Conservation (phyloP, 2,329 filamentous ascomycete genomes). For the Annulohypoxylon truncatum region DNA sequence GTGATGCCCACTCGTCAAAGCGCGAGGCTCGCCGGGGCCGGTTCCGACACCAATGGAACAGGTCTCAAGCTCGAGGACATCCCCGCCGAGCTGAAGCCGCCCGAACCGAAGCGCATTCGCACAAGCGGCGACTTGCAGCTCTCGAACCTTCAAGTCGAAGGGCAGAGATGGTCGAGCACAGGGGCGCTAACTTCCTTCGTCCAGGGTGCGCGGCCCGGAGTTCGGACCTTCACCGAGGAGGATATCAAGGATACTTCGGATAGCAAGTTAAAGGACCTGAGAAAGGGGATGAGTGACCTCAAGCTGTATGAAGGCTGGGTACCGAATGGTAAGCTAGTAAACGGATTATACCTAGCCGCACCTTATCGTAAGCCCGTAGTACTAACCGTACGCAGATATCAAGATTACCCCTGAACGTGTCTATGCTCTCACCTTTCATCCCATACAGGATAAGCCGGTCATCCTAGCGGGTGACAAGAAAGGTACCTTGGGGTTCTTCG, state of each 20-base stretch:
- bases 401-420: slow-evolving; percentile 91
- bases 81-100: slow-evolving; percentile 54
- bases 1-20: slow-evolving; percentile 67
- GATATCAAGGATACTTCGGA: slow-evolving; percentile 84
- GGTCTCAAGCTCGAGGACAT: slow-evolving; percentile 62
- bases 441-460: slow-evolving; percentile 84
- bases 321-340: slow-evolving; percentile 72
- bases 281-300: slow-evolving; percentile 81
- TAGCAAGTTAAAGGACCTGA: slow-evolving; percentile 76
- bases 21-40: slow-evolving; percentile 67
- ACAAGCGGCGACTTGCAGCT: slow-evolving; percentile 73
- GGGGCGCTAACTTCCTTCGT: slow-evolving; percentile 72
- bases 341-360: neutral
- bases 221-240: slow-evolving; percentile 86
- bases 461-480: slow-evolving; percentile 96
- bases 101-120: slow-evolving; percentile 68
- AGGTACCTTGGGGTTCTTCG: slow-evolving; percentile 89
- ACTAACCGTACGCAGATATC: slow-evolving; percentile 69
- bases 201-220: slow-evolving; percentile 79
- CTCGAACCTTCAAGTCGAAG: slow-evolving; percentile 81
- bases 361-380: neutral
- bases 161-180: slow-evolving; percentile 77
- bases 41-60: slow-evolving; percentile 59
- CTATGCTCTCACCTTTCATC: slow-evolving; percentile 90
- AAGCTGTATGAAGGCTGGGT: slow-evolving; percentile 85